These are phyloP conservation scores for Aspergillus sp. DNA, from an alignment of 2,329 filamentous ascomycete species.

Conservation along the genomic window DNA sequence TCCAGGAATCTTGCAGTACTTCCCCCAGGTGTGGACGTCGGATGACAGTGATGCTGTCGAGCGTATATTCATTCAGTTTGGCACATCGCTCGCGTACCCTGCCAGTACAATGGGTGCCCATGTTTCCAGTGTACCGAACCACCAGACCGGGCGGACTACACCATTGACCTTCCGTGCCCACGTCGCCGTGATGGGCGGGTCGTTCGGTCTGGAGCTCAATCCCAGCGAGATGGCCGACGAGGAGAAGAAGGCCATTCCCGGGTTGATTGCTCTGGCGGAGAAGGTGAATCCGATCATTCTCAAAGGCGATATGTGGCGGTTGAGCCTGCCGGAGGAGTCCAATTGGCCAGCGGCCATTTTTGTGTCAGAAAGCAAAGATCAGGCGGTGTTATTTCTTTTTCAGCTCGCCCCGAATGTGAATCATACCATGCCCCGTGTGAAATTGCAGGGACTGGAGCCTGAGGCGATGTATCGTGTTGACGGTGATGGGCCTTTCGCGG, in stretches of 20 bases:
- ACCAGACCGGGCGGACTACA: constrained; percentile 55
- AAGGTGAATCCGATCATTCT: constrained; percentile 61
- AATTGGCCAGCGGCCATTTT: constrained; percentile 65
- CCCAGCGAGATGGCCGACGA: constrained; percentile 48
- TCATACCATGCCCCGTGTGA: constrained; percentile 54
- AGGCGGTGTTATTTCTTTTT: constrained; percentile 61
- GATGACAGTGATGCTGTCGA: constrained; percentile 65
- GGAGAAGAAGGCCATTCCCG: constrained; percentile 47
- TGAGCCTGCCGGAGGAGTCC: constrained; percentile 57
- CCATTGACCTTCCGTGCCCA: constrained; percentile 63
- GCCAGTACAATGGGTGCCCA: constrained; percentile 65
- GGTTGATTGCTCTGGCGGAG: constrained; percentile 55
- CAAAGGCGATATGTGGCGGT: constrained; percentile 59
- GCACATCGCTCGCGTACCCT: constrained; percentile 63
- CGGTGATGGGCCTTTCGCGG: constrained; percentile 55
- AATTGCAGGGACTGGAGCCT: constrained; percentile 58
- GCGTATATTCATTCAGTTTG: constrained; percentile 63
- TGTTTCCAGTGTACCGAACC: constrained; percentile 61
- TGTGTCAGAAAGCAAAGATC: constrained; percentile 50
- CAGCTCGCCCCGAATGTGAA: constrained; percentile 56
- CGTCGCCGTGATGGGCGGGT: constrained; percentile 68
- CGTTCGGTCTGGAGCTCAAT: constrained; percentile 65
- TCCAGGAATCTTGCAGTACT: constrained; percentile 62
- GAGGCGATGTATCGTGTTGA: constrained; percentile 55
- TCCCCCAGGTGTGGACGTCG: constrained; percentile 65